phyloP scores from a whole-genome alignment of 106 monocot species.

The Dendrobium catenatum region DNA sequence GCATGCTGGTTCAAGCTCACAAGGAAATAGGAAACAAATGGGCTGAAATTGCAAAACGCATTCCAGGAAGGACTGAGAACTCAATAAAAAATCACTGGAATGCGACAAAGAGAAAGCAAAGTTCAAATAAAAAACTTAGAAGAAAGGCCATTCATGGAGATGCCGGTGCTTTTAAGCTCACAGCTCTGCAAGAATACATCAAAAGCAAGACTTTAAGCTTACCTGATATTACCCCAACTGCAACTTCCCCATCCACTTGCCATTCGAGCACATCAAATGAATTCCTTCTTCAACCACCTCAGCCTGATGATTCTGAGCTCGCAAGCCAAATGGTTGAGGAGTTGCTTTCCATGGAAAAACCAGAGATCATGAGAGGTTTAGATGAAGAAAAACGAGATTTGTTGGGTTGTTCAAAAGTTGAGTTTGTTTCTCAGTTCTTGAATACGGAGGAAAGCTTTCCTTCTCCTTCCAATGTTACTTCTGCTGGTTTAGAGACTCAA shows the following conservation, averaged over 20 bases:
- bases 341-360: not conserved
- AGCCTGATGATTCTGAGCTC: not conserved
- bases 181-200: slow-evolving; percentile 63
- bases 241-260: not conserved
- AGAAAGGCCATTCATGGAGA: slow-evolving; percentile 15
- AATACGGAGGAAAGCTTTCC: not conserved
- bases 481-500: not conserved
- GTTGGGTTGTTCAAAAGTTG: not conserved
- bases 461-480: not conserved
- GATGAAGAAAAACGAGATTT: not conserved
- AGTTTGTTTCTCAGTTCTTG: too few species aligned
- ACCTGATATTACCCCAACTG: not conserved
- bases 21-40: slow-evolving; percentile 63
- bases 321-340: slow-evolving; percentile 1
- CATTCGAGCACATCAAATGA: not conserved
- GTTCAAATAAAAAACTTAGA: slow-evolving; percentile 37
- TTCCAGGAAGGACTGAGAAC: slow-evolving; percentile 78
- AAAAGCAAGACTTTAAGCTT: slow-evolving; percentile 10
- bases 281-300: not conserved
- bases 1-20: slow-evolving; percentile 54
- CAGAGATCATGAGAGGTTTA: not conserved
- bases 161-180: slow-evolving; percentile 6
- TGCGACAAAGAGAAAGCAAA: slow-evolving; percentile 64
- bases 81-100: slow-evolving; percentile 97
- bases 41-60: slow-evolving; percentile 66